Evolutionary conservation across 768 basidiomycete genomes (phyloP).

Genomic region (Multifurca ochricompacta): DNA sequence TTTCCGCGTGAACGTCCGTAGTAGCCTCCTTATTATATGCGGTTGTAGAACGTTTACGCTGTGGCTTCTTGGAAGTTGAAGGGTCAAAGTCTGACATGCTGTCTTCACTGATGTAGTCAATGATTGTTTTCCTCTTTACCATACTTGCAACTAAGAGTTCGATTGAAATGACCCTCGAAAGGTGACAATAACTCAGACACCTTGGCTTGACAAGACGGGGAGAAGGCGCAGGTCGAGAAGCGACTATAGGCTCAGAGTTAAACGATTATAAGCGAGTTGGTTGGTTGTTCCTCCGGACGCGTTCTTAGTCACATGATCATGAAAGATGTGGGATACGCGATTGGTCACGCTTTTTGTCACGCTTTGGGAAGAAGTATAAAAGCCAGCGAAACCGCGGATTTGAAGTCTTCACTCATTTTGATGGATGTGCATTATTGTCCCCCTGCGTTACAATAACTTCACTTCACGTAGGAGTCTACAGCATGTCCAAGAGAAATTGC

Average conservation of each 20-base stretch:
- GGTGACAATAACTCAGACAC: too few relatives aligned
- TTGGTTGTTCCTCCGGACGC: too few relatives aligned
- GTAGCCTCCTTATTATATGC: not conserved
- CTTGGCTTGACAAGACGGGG: too few relatives aligned
- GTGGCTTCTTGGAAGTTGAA: not conserved
- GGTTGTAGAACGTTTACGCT: too few relatives aligned
- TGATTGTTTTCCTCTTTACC: conserved; percentile 5
- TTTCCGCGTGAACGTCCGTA: not conserved
- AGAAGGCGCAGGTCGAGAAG: too few relatives aligned
- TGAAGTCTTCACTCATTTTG: conserved; percentile 28
- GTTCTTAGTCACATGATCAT: too few relatives aligned
- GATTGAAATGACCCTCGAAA: too few relatives aligned
- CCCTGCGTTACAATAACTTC: conserved; percentile 26
- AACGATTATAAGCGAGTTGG: too few relatives aligned
- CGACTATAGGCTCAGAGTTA: too few relatives aligned
- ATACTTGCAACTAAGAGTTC: too few relatives aligned
- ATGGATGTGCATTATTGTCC: conserved; percentile 36
- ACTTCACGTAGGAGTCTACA: conserved; percentile 35
- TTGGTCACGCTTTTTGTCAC: not conserved
- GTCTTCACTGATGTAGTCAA: not conserved
- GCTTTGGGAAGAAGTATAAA: not conserved
- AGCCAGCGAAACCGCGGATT: not conserved
- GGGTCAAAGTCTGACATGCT: conserved; percentile 10
- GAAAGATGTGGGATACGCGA: not conserved
- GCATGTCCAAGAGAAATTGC: conserved; percentile 29